Conservation (phyloP, 2,329 filamentous ascomycete genomes). For the Penicillium sp. region DNA sequence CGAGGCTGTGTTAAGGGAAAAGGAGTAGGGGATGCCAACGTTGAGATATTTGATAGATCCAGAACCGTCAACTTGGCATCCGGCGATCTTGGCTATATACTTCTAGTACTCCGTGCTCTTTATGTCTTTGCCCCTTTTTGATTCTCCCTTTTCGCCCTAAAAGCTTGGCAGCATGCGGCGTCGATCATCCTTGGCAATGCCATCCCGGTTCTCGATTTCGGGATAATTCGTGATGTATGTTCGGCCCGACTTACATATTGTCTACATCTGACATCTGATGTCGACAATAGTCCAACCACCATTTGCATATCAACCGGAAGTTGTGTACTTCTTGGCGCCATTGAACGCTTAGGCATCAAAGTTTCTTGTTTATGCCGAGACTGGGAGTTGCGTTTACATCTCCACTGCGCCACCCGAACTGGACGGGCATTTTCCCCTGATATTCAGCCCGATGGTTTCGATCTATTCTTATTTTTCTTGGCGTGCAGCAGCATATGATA, state of each 20-base stretch:
- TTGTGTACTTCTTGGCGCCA: constrained; percentile 15
- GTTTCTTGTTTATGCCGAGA: constrained; percentile 15
- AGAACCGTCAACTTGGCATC: neutral
- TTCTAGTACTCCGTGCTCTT: too few relatives aligned
- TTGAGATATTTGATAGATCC: neutral
- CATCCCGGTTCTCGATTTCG: neutral
- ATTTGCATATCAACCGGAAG: neutral
- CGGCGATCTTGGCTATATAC: neutral
- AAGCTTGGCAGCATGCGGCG: constrained; percentile 33
- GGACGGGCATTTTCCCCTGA: neutral
- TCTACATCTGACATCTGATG: constrained; percentile 9
- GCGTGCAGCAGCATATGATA: constrained; percentile 10
- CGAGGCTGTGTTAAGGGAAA: neutral
- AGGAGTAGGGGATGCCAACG: neutral
- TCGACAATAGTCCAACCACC: too few relatives aligned
- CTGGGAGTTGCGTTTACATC: neutral
- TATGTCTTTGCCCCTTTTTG: neutral
- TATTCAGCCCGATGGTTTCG: constrained; percentile 7
- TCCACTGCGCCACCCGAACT: neutral
- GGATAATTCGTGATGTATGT: neutral
- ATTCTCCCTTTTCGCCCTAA: constrained; percentile 6
- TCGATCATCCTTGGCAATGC: constrained; percentile 29
- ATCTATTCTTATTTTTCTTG: constrained; percentile 14
- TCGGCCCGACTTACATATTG: constrained; percentile 12
- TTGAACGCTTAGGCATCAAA: constrained; percentile 22